Evolutionary conservation across 164 flowering plant genomes (phyloP).

Genomic region (Cinnamomum chago): DNA sequence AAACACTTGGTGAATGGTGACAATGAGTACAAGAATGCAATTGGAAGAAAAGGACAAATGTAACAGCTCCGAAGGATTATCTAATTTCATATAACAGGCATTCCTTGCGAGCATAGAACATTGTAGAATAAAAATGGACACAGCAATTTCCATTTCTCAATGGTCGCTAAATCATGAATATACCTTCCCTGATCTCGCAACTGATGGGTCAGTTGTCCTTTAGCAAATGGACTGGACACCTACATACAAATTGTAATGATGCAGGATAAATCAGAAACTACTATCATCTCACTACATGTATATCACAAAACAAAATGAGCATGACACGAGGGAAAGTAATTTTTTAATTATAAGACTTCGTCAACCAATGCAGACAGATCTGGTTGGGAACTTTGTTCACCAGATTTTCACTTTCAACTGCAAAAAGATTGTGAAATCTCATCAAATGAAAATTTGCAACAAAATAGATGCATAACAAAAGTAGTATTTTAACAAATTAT

Average conservation of each 20-base stretch:
- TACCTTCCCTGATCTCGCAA: constrained; percentile 52
- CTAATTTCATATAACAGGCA: too few relatives aligned
- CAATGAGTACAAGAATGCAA: neutral
- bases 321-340: too few relatives aligned
- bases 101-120: too few relatives aligned
- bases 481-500: neutral
- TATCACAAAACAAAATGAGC: too few relatives aligned
- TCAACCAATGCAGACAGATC: too few relatives aligned
- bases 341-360: too few relatives aligned
- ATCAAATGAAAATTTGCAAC: neutral
- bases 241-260: constrained; percentile 18
- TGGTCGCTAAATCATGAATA: neutral
- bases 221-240: constrained; percentile 61
- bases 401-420: too few relatives aligned
- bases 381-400: too few relatives aligned
- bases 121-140: too few relatives aligned
- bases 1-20: too few relatives aligned
- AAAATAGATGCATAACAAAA: neutral
- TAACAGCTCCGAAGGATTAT: too few relatives aligned
- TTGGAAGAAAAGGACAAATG: too few relatives aligned
- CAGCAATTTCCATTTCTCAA: neutral
- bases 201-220: constrained; percentile 31
- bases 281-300: neutral
- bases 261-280: neutral
- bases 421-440: neutral